Base-by-base conservation (phyloP, 306 rosid genomes). In the Cicer judaicum region DNA sequence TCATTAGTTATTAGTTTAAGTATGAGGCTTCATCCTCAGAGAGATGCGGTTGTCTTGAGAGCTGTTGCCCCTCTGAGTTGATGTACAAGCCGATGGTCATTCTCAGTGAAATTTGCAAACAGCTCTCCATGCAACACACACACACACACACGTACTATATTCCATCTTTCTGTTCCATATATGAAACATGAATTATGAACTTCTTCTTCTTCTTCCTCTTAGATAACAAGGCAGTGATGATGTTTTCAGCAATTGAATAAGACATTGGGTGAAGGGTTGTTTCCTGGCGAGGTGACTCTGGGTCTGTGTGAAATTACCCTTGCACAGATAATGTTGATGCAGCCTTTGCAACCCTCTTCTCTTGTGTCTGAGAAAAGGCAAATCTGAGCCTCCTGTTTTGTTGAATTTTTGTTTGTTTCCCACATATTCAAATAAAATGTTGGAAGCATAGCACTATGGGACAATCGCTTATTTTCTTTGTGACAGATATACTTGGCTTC, bases 11-110 rank as follows among this genome's bases (percentile, higher is more conserved):
- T 50, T 79, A 79, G 78, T 79, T 78, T 72, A 79, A 72, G 73
- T 79, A 16, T 63, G 82, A 78, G 78, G 73, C 78, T 71, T 2
- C 50, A 11, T 69, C 4, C 73, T 71, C 64, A 63, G 78, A 63
- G 78, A 52, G 77, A 53, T 8, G 42, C 41, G 72, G 78, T 71
- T 43, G 66, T 64, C 49, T 29, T 71, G 52, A 43, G 72, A 71
- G 78, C 9, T 64, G 73, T 63, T 54, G 36, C 82, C 73, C 41
- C 73, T 79, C 60, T 53, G 73, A 63, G 53, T 72, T 49, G 52
- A 6, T 72, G 29, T 44, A 42, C 53, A 29, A 44, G 82, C 61
- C 54, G 16, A 72, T 79, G 82, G 72, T 79, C 43, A 19, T 16
- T 61, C 29, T 40, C 13, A 3, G 11, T 54, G 52, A 64, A 36